These are phyloP conservation scores for Skeletonema potamos DNA, from an alignment of 108 stramenopile genomes.

Conservation along the genomic window DNA sequence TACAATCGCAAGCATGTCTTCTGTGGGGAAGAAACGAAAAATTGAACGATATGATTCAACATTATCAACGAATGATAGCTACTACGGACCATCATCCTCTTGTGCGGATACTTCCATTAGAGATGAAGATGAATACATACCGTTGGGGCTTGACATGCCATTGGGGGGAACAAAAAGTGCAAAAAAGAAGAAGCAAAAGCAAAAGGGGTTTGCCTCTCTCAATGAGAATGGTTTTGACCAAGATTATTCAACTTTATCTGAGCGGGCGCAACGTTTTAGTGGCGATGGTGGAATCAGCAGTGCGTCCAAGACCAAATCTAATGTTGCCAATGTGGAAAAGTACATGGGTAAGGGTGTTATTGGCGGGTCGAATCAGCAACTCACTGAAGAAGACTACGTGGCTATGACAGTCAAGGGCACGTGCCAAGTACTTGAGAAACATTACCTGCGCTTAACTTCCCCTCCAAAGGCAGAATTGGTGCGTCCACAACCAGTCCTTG, in stretches of 20 bases:
- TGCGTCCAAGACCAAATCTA: constrained; percentile 18
- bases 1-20: neutral
- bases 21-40: constrained; percentile 28
- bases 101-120: neutral
- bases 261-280: constrained; percentile 67
- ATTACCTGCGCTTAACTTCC: constrained; percentile 81
- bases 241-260: constrained; percentile 32
- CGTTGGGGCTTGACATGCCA: constrained; percentile 20
- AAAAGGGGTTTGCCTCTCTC: constrained; percentile 7
- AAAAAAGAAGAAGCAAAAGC: constrained; percentile 22
- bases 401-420: constrained; percentile 82
- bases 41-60: constrained; percentile 10
- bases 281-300: constrained; percentile 54
- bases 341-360: constrained; percentile 77
- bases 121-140: constrained; percentile 26
- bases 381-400: constrained; percentile 68
- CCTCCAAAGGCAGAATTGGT: constrained; percentile 73
- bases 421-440: constrained; percentile 70
- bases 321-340: constrained; percentile 42
- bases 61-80: constrained; percentile 23
- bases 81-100: constrained; percentile 35
- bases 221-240: constrained; percentile 42
- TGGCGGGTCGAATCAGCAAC: constrained; percentile 45
- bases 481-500: constrained; percentile 60
- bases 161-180: neutral